A percentile compares a stretch with the other conserved stretches of the same genome.
Evolutionary conservation across 192 early-diverging fungal genomes (phyloP).

Genomic region (Phycomyces nitens): DNA sequence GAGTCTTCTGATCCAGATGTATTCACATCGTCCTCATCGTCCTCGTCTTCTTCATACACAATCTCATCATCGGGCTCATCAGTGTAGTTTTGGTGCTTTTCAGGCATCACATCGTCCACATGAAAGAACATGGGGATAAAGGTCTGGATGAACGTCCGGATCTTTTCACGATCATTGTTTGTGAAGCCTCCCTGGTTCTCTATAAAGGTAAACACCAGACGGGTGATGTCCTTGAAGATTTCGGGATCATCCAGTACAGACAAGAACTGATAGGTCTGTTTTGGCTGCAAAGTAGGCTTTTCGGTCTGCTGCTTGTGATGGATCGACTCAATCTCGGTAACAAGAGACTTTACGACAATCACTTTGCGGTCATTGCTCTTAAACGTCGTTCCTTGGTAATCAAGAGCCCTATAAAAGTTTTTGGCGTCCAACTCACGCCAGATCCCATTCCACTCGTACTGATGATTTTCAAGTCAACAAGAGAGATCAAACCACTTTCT

Average conservation of each 20-base stretch:
- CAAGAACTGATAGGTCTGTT: conserved; percentile 56
- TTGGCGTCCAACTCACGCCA: conserved; percentile 94
- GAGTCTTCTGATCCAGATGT: conserved; percentile 21
- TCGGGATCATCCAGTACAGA: conserved; percentile 67
- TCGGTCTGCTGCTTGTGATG: conserved; percentile 55
- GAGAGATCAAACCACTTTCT: not conserved
- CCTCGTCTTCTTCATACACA: conserved; percentile 26
- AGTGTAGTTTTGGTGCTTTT: conserved; percentile 11
- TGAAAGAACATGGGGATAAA: conserved; percentile 72
- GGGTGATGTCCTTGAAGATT: conserved; percentile 74
- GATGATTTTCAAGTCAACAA: not conserved
- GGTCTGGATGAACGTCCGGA: conserved; percentile 68
- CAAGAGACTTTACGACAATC: conserved; percentile 67
- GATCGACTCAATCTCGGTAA: conserved; percentile 83
- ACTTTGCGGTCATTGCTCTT: conserved; percentile 81
- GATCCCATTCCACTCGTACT: conserved; percentile 92
- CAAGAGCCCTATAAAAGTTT: conserved; percentile 93
- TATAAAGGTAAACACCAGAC: conserved; percentile 66
- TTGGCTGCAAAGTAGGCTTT: not conserved
- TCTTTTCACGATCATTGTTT: conserved; percentile 64
- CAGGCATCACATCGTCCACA: conserved; percentile 29
- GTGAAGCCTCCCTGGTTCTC: conserved; percentile 51
- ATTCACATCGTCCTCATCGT: conserved; percentile 10
- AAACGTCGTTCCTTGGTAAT: conserved; percentile 91
- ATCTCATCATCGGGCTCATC: conserved; percentile 49